Evolutionary conservation across 371 early-diverging fungal genomes (phyloP).

Genomic region (Enterospora canceri): DNA sequence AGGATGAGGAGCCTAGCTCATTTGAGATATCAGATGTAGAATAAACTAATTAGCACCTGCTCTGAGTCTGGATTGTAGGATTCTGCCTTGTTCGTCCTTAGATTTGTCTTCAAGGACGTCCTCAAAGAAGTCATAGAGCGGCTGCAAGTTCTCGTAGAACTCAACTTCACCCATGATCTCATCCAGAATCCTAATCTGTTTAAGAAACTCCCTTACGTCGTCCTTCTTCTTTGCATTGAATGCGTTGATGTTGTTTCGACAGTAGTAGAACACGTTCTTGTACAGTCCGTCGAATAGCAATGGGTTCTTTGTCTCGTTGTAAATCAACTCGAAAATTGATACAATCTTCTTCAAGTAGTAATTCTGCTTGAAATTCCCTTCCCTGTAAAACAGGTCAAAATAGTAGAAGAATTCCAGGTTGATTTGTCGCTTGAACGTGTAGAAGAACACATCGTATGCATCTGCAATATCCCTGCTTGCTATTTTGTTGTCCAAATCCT

Average conservation of each 20-base stretch:
- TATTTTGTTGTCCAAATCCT: conserved; percentile 1
- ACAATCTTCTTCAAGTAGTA: conserved; percentile 35
- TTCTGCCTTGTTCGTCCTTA: conserved; percentile 1
- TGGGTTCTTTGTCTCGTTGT: not conserved
- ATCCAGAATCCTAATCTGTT: conserved; percentile 29
- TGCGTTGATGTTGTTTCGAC: conserved; percentile 17
- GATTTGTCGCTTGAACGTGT: conserved; percentile 13
- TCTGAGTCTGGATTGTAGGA: conserved; percentile 4
- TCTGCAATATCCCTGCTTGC: not conserved
- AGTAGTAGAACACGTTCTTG: conserved; percentile 32
- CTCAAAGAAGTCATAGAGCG: conserved; percentile 11
- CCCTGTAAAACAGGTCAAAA: conserved; percentile 48
- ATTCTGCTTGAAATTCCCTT: conserved; percentile 21
- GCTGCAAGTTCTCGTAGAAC: conserved; percentile 7
- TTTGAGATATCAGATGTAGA: conserved; percentile 8
- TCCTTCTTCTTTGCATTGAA: conserved; percentile 19
- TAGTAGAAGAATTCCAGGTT: conserved; percentile 40
- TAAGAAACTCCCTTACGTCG: conserved; percentile 29
- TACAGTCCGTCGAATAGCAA: conserved; percentile 10
- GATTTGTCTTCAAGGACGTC: not conserved
- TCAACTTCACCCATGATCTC: conserved; percentile 31
- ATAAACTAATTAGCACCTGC: not conserved
- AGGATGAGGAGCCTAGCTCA: not conserved
- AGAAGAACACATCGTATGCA: not conserved
- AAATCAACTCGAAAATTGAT: conserved; percentile 15